Conservation (phyloP, 1,284 basidiomycete species). For the Ganoderma sinense region DNA sequence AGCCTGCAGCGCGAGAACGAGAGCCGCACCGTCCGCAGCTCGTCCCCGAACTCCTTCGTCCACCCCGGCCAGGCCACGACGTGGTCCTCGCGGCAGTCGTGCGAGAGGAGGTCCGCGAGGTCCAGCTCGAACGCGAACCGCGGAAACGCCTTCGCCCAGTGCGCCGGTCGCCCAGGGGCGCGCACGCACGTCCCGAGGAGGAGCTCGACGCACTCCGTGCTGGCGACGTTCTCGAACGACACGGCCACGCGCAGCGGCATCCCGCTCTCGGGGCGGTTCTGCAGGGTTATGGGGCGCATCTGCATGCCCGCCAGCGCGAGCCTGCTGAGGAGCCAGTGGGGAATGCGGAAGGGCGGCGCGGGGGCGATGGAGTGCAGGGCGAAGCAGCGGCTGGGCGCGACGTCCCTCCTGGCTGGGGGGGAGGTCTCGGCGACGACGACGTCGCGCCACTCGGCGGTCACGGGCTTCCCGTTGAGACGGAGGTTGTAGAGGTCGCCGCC, state of each 20-base stretch:
- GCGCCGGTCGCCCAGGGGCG: not conserved
- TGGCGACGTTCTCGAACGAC: not conserved
- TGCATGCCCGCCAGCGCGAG: not conserved
- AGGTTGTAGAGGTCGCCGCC: constrained; percentile 10
- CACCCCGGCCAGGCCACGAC: not conserved
- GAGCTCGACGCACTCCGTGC: not conserved
- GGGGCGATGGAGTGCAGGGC: not conserved
- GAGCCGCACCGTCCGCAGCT: constrained; percentile 3
- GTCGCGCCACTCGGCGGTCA: constrained; percentile 12
- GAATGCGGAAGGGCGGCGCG: not conserved
- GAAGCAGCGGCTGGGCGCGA: not conserved
- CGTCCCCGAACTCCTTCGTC: constrained; percentile 8
- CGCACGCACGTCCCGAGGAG: not conserved
- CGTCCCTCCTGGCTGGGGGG: not conserved
- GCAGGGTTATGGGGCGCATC: not conserved
- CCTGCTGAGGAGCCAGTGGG: not conserved
- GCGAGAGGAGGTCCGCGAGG: not conserved
- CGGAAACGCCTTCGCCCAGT: not conserved
- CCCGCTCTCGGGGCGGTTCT: not conserved
- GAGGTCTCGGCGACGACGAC: not conserved
- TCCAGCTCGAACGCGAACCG: not conserved
- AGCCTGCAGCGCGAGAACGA: constrained; percentile 11
- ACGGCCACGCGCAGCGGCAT: not conserved
- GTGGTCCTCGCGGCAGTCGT: constrained; percentile 10
- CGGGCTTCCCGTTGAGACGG: not conserved